Conservation (phyloP, 148 eudicot species). For the Simmondsia chinensis region DNA sequence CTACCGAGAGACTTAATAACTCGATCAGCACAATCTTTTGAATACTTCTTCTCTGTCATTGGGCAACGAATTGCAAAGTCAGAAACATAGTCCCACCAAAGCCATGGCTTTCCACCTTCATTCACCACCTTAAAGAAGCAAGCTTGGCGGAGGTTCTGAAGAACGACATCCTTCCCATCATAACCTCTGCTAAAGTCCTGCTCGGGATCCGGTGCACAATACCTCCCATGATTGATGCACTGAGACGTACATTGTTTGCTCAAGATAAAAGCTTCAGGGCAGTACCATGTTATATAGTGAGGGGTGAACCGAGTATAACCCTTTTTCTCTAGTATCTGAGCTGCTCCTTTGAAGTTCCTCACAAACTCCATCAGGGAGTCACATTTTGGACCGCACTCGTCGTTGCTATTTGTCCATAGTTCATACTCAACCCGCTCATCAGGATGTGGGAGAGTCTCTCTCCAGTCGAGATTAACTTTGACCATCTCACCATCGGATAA, state of each 20-base stretch:
- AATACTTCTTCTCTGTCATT: slow-evolving; percentile 75
- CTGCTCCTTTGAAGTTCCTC: slow-evolving; percentile 76
- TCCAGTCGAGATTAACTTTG: slow-evolving; percentile 80
- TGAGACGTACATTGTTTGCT: slow-evolving; percentile 90
- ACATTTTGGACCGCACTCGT: slow-evolving; percentile 92
- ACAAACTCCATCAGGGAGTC: slow-evolving; percentile 77
- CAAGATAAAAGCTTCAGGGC: slow-evolving; percentile 72
- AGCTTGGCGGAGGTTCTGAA: slow-evolving; percentile 84
- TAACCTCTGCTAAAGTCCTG: slow-evolving; percentile 78
- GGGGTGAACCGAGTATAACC: slow-evolving; percentile 88
- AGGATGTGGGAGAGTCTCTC: slow-evolving; percentile 92
- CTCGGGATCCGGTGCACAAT: slow-evolving; percentile 98
- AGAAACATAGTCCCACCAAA: slow-evolving; percentile 98
- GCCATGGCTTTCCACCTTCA: slow-evolving; percentile 87
- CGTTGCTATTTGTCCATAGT: slow-evolving; percentile 95
- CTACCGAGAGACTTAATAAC: slow-evolving; percentile 84
- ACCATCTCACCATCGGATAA: slow-evolving; percentile 52
- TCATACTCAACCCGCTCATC: slow-evolving; percentile 95
- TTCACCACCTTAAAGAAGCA: slow-evolving; percentile 83
- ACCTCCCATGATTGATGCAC: slow-evolving; percentile 89
- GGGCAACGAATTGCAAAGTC: slow-evolving; percentile 94
- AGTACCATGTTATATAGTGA: slow-evolving; percentile 93
- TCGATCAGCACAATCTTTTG: slow-evolving; percentile 64
- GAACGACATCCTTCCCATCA: slow-evolving; percentile 89
- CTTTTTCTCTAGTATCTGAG: slow-evolving; percentile 77